phyloP scores from a whole-genome alignment of 345 rosid species.

The Crucihimalaya himalaica region DNA sequence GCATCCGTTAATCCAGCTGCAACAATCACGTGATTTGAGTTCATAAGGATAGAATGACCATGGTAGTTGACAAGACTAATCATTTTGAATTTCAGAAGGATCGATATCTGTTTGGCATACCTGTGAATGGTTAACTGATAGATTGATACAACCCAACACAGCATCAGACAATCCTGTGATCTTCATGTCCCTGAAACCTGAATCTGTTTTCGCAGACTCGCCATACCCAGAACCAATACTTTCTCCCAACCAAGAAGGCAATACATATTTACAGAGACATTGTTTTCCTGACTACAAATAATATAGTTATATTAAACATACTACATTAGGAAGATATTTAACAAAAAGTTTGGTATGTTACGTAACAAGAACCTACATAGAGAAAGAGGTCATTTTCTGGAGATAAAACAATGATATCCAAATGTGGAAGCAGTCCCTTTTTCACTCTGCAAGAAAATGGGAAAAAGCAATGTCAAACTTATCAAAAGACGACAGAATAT shows the following conservation, averaged over 20 bases:
- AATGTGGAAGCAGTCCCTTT: slow-evolving; percentile 62
- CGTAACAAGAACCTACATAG: slow-evolving; percentile 63
- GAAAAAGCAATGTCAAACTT: slow-evolving; percentile 9
- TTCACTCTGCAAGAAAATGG: slow-evolving; percentile 55
- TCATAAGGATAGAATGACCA: slow-evolving; percentile 1
- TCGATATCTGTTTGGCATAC: slow-evolving; percentile 42
- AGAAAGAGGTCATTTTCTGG: slow-evolving; percentile 78
- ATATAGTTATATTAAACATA: slow-evolving; percentile 21
- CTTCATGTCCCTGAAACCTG: slow-evolving; percentile 59
- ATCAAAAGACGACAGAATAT: slow-evolving; percentile 3
- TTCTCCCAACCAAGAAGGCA: slow-evolving; percentile 64
- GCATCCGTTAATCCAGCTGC: slow-evolving; percentile 10
- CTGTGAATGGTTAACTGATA: slow-evolving; percentile 73
- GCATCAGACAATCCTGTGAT: slow-evolving; percentile 83
- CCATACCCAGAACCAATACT: slow-evolving; percentile 46
- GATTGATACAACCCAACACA: slow-evolving; percentile 76
- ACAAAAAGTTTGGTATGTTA: slow-evolving; percentile 13
- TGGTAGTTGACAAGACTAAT: slow-evolving; percentile 21
- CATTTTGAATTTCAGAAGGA: slow-evolving; percentile 17
- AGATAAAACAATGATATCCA: slow-evolving; percentile 76
- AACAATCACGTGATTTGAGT: slow-evolving; percentile 28
- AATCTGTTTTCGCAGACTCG: slow-evolving; percentile 52
- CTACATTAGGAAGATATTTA: neutral
- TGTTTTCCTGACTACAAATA: slow-evolving; percentile 85
- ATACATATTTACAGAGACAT: slow-evolving; percentile 78